Evolutionary conservation across 2,329 filamentous ascomycete species (phyloP).

Genomic region (Colletotrichum tropicicola): DNA sequence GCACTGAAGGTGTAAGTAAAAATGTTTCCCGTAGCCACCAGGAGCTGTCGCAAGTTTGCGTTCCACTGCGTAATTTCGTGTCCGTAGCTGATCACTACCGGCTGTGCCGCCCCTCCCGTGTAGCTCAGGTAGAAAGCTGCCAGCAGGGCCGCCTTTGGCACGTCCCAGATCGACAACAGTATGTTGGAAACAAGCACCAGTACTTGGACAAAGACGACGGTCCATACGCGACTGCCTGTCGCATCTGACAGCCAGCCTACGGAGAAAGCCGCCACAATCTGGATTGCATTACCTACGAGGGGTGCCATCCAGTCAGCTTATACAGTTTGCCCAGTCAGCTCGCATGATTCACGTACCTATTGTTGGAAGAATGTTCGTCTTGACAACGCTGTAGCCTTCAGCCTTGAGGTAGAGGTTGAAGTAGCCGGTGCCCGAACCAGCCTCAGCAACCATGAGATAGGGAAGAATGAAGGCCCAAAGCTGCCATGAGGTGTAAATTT

Average conservation of each 20-base stretch:
- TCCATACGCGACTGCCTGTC: neutral
- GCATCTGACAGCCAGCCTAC: constrained; percentile 7
- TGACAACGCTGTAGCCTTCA: constrained; percentile 55
- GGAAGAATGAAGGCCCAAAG: constrained; percentile 33
- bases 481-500: constrained; percentile 28
- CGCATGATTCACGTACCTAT: too few species aligned
- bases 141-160: constrained; percentile 28
- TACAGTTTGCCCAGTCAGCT: neutral
- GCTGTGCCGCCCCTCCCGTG: constrained; percentile 3
- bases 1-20: constrained; percentile 9
- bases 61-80: constrained; percentile 13
- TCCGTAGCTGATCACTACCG: constrained; percentile 9
- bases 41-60: constrained; percentile 9
- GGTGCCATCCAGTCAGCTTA: neutral
- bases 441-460: constrained; percentile 31
- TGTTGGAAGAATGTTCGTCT: constrained; percentile 56
- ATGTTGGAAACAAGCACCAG: constrained; percentile 33
- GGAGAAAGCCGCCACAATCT: neutral
- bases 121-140: constrained; percentile 8
- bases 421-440: constrained; percentile 26
- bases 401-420: constrained; percentile 50
- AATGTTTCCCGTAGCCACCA: constrained; percentile 10
- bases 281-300: neutral
- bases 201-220: constrained; percentile 21
- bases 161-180: constrained; percentile 32